Base-by-base conservation (phyloP, 2,329 filamentous ascomycete species). In the Epichloe brachyelytri region DNA sequence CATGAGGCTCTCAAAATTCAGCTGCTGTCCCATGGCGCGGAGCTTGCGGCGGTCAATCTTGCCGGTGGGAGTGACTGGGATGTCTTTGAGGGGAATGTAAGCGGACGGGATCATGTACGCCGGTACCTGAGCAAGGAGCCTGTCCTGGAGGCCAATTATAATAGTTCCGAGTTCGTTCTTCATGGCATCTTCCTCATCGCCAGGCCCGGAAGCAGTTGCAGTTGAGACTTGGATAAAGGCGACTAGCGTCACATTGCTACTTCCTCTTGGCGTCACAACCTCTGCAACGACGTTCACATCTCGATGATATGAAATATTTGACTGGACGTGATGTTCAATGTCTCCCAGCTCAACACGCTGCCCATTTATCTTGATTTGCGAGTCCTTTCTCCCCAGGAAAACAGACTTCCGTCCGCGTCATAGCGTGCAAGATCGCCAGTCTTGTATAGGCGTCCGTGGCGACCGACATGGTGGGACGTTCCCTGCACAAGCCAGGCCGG, bases 321-420 rank as follows among this genome's bases (percentile, higher is more conserved):
- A 5, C 14, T 15, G 49, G 11, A 51, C 54, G 41, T 51, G 49
- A 17, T 46, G 34, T 49, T 63, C 59, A 4, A 62, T 53, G 8
- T 63, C 60, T 15, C 56, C 56, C 1, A 74, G 63, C 60, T 74
- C 79, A 50, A 77, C 48, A 6, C 58, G 57, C 33, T 71, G 77
- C 26, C 80, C 79, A 36, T 70, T 67, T 15, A 80, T 62, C 59
- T 80, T 80, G 30, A 79, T 68, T 58, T 63, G 61, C 5, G 49
- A 52, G 56, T 79, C 76, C 55, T 74, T 74, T 37, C 77, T 66
- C 46, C 59, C 59, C 7, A 59, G 36, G 46, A 59, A 64, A 49
- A 43, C 55, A 70, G 15, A 51, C 58, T 48, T 53, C 63, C 54
- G 59, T 63, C 50, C 34, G 59, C 51, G 57, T 60, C 49, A 34